A percentile compares a stretch with the other conserved stretches of the same genome.
phyloP scores from a whole-genome alignment of 1,284 basidiomycete species.

The Inonotus hispidus region DNA sequence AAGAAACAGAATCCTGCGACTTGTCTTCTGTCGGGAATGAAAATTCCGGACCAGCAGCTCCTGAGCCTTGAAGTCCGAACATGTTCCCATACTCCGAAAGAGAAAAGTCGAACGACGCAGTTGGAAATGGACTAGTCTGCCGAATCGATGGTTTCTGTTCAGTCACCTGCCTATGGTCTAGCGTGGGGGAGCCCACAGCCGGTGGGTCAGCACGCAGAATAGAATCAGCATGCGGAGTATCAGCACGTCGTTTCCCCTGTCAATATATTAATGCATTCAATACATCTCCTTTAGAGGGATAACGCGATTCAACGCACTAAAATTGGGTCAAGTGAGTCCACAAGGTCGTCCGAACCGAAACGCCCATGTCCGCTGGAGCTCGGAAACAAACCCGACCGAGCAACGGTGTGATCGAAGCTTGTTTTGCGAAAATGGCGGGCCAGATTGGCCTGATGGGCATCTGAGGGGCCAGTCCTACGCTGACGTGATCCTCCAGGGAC shows the following conservation, averaged over 20 bases:
- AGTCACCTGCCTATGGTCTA: constrained; percentile 22
- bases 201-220: constrained; percentile 71
- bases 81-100: constrained; percentile 61
- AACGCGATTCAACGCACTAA: constrained; percentile 13
- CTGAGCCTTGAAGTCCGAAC: constrained; percentile 41
- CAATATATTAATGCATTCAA: not conserved
- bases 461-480: constrained; percentile 35
- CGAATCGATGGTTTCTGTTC: constrained; percentile 28
- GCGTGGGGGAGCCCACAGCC: constrained; percentile 38
- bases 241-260: constrained; percentile 61
- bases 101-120: constrained; percentile 73
- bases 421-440: constrained; percentile 82
- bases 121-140: constrained; percentile 56
- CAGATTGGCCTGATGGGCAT: constrained; percentile 34
- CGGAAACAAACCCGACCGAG: constrained; percentile 54
- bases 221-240: constrained; percentile 68
- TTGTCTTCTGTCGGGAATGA: constrained; percentile 14
- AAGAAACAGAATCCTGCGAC: constrained; percentile 6
- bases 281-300: not conserved
- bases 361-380: constrained; percentile 41
- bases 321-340: constrained; percentile 11
- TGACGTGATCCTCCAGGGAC: constrained; percentile 38
- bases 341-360: constrained; percentile 9
- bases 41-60: constrained; percentile 9
- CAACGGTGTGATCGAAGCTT: constrained; percentile 86